Evolutionary conservation across 176 grass and related monocot genomes (phyloP).

Genomic region (Guadua angustifolia): DNA sequence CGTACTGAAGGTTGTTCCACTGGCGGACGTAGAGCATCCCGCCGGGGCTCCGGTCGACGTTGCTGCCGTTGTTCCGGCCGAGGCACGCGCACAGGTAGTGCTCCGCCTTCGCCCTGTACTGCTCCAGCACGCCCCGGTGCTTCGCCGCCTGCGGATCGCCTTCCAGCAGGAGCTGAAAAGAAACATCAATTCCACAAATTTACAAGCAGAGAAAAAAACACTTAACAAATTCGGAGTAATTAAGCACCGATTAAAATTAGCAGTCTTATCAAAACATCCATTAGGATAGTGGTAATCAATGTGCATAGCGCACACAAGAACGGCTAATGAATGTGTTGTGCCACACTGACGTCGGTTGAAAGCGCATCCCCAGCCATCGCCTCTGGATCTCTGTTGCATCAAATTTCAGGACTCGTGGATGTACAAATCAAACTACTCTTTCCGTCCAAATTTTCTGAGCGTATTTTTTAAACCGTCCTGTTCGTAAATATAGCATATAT

Average conservation of each 20-base stretch:
- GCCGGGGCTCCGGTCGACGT: constrained; percentile 67
- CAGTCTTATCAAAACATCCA: background rate
- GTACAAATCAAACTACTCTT: too few relatives aligned
- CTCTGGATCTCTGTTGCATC: background rate
- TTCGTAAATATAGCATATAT: too few relatives aligned
- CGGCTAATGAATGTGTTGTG: background rate
- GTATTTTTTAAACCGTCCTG: too few relatives aligned
- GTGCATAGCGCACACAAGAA: too few relatives aligned
- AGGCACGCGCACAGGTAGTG: constrained; percentile 86
- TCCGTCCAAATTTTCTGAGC: too few relatives aligned
- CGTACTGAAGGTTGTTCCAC: constrained; percentile 93
- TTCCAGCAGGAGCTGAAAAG: constrained; percentile 61
- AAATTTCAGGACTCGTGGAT: background rate
- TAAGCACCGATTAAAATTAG: background rate
- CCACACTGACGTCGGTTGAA: background rate
- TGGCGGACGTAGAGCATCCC: constrained; percentile 82
- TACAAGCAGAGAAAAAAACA: background rate
- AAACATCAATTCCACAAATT: background rate
- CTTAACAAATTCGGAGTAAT: background rate
- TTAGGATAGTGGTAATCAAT: too few relatives aligned
- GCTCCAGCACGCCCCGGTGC: constrained; percentile 57
- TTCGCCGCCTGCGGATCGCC: constrained; percentile 43
- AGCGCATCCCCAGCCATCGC: background rate
- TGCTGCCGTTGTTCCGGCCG: constrained; percentile 68
- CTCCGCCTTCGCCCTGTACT: constrained; percentile 85